These are phyloP conservation scores for Penicillium malachiteum DNA, from an alignment of 495 filamentous ascomycete species.

Conservation along the genomic window DNA sequence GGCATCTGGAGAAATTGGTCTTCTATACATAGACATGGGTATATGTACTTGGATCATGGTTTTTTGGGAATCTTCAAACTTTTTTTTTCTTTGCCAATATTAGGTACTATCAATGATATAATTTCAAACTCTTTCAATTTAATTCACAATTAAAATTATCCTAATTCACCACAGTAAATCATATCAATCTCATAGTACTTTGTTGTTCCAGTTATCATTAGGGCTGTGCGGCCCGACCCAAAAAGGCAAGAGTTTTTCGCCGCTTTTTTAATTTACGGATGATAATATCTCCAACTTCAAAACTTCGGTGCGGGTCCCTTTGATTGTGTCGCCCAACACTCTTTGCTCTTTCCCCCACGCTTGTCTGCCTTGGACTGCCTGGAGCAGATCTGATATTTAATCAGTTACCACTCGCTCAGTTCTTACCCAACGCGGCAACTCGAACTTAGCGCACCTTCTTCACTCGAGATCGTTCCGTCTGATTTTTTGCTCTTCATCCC, in stretches of 20 bases:
- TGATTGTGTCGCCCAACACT: conserved; percentile 8
- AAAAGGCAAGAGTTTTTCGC: conserved; percentile 33
- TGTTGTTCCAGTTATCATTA: background rate
- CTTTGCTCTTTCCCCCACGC: conserved; percentile 12
- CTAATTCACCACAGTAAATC: background rate
- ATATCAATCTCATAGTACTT: background rate
- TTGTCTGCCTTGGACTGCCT: conserved; percentile 51
- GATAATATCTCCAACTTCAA: conserved; percentile 37
- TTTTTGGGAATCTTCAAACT: background rate
- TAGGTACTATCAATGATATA: background rate
- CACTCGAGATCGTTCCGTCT: conserved; percentile 31
- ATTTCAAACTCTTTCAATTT: no score
- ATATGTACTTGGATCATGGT: no score
- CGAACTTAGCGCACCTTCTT: conserved; percentile 33
- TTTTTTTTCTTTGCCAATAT: background rate
- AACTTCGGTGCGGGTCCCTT: conserved; percentile 29
- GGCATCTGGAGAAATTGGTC: no score
- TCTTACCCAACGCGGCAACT: background rate
- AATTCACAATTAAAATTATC: no score
- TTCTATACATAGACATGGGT: no score
- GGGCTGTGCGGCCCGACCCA: conserved; percentile 28
- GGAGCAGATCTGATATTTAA: conserved; percentile 37
- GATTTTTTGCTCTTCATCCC: conserved; percentile 14
- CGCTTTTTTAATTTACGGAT: conserved; percentile 29
- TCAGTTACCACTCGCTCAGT: conserved; percentile 5